These are phyloP conservation scores for Aplosporella prunicola DNA, from an alignment of 2,329 filamentous ascomycete species.

Conservation along the genomic window DNA sequence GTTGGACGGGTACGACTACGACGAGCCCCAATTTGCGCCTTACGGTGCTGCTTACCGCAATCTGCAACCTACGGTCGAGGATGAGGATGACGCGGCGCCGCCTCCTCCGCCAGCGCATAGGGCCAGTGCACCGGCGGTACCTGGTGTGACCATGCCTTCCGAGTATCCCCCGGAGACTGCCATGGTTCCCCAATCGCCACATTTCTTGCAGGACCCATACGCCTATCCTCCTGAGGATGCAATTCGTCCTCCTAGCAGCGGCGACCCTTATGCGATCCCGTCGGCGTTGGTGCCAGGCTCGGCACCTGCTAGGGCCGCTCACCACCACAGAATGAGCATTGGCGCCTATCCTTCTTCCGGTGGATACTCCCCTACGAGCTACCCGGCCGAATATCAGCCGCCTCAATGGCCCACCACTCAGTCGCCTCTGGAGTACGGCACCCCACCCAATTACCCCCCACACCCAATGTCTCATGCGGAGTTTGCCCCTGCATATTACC, in stretches of 20 bases:
- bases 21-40: neutral
- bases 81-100: conserved; percentile 47
- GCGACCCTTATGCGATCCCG: conserved; percentile 16
- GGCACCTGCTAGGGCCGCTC: neutral
- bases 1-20: neutral
- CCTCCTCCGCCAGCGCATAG: conserved; percentile 31
- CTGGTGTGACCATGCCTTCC: conserved; percentile 13
- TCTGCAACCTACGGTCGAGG: conserved; percentile 56
- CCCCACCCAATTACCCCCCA: conserved; percentile 23
- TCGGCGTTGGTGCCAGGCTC: conserved; percentile 24
- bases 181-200: conserved; percentile 25
- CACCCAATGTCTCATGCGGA: conserved; percentile 23
- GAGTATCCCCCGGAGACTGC: conserved; percentile 16
- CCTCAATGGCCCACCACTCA: conserved; percentile 16
- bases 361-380: conserved; percentile 15
- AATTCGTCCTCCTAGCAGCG: conserved; percentile 1
- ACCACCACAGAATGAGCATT: conserved; percentile 14
- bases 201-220: conserved; percentile 24
- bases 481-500: conserved; percentile 24
- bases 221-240: conserved; percentile 18
- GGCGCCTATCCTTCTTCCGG: conserved; percentile 16
- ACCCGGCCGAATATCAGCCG: conserved; percentile 12
- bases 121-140: conserved; percentile 22
- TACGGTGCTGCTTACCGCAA: conserved; percentile 31
- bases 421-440: conserved; percentile 25